Conservation (phyloP, 1,284 basidiomycete species). For the Entoloma clypeatum region DNA sequence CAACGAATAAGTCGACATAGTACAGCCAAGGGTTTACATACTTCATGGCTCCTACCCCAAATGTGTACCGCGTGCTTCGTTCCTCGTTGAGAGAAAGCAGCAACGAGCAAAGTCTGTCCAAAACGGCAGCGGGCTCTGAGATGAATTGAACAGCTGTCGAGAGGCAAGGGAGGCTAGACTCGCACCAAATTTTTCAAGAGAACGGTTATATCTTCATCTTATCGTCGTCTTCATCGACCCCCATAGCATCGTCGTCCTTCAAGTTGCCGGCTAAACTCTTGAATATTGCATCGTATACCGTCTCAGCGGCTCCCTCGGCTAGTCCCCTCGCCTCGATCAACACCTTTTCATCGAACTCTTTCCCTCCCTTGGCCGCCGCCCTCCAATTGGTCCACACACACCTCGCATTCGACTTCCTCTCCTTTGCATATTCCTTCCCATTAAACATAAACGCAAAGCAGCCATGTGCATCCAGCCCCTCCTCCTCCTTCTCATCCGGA, state of each 20-base stretch:
- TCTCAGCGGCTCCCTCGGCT: constrained; percentile 42
- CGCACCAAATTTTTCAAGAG: too few species aligned
- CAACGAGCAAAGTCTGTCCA: too few species aligned
- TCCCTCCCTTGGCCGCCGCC: constrained; percentile 21
- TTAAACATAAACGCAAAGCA: constrained; percentile 66
- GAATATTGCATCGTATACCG: constrained; percentile 48
- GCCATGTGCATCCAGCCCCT: constrained; percentile 36
- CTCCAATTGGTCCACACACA: constrained; percentile 60
- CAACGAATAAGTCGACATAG: too few species aligned
- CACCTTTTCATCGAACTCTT: constrained; percentile 37
- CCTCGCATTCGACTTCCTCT: constrained; percentile 18
- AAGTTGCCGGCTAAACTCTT: constrained; percentile 30
- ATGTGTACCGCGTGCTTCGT: too few species aligned
- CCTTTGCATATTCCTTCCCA: constrained; percentile 19
- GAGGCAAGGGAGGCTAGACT: too few species aligned
- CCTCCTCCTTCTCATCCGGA: constrained; percentile 46
- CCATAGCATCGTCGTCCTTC: constrained; percentile 21
- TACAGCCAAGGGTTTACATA: too few species aligned
- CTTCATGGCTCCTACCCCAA: too few species aligned
- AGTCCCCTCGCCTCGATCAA: constrained; percentile 42
- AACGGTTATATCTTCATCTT: constrained; percentile 34
- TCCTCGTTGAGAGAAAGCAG: too few species aligned
- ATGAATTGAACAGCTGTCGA: too few species aligned
- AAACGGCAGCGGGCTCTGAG: too few species aligned
- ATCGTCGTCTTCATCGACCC: constrained; percentile 25